Evolutionary conservation across 108 stramenopile species (phyloP).

Genomic region (Cyclotella atomus): DNA sequence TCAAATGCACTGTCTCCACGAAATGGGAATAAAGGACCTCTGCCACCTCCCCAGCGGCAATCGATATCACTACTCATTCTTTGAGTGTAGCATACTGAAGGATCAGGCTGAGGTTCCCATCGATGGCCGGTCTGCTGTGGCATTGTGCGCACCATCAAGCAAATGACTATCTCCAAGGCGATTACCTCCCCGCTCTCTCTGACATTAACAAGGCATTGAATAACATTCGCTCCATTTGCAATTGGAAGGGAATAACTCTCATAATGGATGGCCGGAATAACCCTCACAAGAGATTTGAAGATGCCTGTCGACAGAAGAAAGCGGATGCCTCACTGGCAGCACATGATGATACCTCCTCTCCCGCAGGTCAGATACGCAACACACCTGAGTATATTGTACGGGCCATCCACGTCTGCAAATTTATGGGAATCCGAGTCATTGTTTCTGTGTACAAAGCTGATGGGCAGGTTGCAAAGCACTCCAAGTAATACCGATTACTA

Average conservation of each 20-base stretch:
- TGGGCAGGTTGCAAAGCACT: neutral
- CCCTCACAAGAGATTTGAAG: neutral
- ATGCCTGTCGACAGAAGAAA: neutral
- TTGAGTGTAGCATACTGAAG: neutral
- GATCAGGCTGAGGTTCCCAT: slow-evolving; percentile 1
- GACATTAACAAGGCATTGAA: neutral
- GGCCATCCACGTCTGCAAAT: neutral
- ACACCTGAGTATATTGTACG: slow-evolving; percentile 2
- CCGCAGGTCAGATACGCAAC: neutral
- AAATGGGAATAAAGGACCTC: slow-evolving; percentile 11
- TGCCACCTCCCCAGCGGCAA: slow-evolving; percentile 1
- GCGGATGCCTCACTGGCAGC: neutral
- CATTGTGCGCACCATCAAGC: neutral
- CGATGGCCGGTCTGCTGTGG: slow-evolving; percentile 9
- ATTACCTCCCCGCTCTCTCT: slow-evolving; percentile 2
- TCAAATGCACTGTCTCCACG: neutral
- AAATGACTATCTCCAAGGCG: slow-evolving; percentile 1
- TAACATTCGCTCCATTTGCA: neutral
- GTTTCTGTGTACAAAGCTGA: slow-evolving; percentile 1
- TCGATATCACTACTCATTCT: neutral
- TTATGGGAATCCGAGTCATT: neutral
- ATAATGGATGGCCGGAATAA: slow-evolving; percentile 8
- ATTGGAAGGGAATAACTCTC: neutral
- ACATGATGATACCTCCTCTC: neutral
- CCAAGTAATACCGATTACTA: too few species aligned